These are phyloP conservation scores for Pinus albicaulis DNA, from an alignment of 75 land plant species.

Conservation along the genomic window DNA sequence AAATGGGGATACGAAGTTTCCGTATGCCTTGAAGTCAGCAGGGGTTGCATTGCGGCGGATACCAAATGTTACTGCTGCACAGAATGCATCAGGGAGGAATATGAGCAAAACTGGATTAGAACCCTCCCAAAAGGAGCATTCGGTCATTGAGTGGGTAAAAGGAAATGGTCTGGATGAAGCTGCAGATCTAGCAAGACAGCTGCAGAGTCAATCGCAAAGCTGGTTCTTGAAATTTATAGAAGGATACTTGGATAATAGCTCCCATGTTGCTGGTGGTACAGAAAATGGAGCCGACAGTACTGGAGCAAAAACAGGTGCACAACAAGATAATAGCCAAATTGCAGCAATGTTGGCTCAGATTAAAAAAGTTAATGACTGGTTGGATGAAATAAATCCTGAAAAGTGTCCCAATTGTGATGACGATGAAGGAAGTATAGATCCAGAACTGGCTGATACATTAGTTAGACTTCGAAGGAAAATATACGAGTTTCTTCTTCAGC, in stretches of 20 bases:
- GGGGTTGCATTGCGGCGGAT: conserved; percentile 1
- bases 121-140: neutral
- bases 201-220: conserved; percentile 53
- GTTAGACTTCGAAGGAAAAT: conserved; percentile 83
- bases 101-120: neutral
- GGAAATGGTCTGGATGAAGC: conserved; percentile 63
- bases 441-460: conserved; percentile 55
- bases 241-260: conserved; percentile 53
- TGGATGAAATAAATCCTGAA: conserved; percentile 55
- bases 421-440: conserved; percentile 21
- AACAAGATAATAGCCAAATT: conserved; percentile 57
- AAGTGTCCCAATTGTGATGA: conserved; percentile 20
- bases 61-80: conserved; percentile 3
- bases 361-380: conserved; percentile 91
- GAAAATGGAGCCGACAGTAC: conserved; percentile 12
- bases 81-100: conserved; percentile 1
- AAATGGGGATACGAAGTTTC: conserved; percentile 8
- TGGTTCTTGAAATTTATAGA: conserved; percentile 92
- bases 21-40: neutral
- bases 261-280: conserved; percentile 25
- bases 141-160: conserved; percentile 45
- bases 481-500: conserved; percentile 86
- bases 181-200: conserved; percentile 54
- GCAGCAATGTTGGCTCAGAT: conserved; percentile 89
- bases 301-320: conserved; percentile 7